Base-by-base conservation (phyloP, 768 basidiomycete species). In the Amanita thiersii region DNA sequence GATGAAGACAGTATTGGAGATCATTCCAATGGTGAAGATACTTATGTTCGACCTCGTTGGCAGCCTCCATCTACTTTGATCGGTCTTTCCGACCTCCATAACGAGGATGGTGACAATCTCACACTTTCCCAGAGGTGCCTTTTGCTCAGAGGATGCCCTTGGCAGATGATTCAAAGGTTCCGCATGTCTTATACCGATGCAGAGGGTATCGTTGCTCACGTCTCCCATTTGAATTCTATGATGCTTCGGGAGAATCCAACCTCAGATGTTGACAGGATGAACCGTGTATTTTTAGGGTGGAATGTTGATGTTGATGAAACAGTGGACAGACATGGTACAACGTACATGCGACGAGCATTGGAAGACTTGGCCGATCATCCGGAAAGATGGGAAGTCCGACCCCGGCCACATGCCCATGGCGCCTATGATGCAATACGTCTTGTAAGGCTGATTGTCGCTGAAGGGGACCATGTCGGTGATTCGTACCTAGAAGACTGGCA, bases 211-310 rank as follows among this genome's bases (percentile, higher is more conserved):
- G 50, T 72, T 14, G 73, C 73, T 7, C 60, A 61, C 25, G 47
- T 69, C 5, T 52, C 49, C n/a, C 66, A 65, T 1, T 39, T 69
- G 33, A 53, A 63, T 4, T 63, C 64, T 20, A 57, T 6, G 54
- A 56, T 37, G 43, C 44, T 5, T 54, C 52, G 35, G 47, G 52
- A 29, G 18, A 54, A 62, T 19, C 48, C 54, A 23, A 44, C 50
- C 29, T 46, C 31, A 31, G 43, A 53, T 18, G 35, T 38, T 11
- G 56, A 62, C 18, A 59, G 53, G 11, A 62, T 68, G 52, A 63
- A 70, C 48, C 64, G 68, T 19, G 52, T 85, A 6, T 79, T 66
- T 47, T 65, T 86, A 3, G 84, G 84, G 3, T 86, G 80, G 80
- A 85, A 83, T 48, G 69, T 86, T 40, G 49, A 59, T 14, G 56